Evolutionary conservation across 129 eudicot species (phyloP), one percentile per base, ranked within the genome.

Genomic region (Helianthus tuberosus): DNA sequence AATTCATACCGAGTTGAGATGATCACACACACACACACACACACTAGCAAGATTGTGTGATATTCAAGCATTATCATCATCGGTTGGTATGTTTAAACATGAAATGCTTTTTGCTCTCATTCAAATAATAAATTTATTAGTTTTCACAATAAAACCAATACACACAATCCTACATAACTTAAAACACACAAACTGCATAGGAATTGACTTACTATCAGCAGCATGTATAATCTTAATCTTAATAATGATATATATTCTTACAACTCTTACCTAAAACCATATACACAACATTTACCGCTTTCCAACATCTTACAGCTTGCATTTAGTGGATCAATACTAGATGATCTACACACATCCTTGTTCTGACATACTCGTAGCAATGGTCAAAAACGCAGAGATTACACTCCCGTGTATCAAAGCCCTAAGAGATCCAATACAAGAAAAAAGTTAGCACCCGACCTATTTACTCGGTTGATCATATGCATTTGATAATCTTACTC

Each of bases 281-380:
- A 68, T 17, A 76, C 80, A 68, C 63, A 14, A 36, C 50, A 23
- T 36, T 36, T 44, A 46, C 74, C 68, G 3, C 27, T 59, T 52
- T 52, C 55, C 23, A 44, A 58, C 36, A 44, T 14, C 64, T 64
- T 51, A 64, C 57, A 43, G 43, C 47, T 54, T 66, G 20, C 47
- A 75, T 20, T 15, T 35, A 57, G 44, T 60, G 49, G 46, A 32
- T 47, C 73, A 35, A 1, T 17, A 20, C 68, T 66, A 32, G 50
- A 32, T 49, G 48, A 20, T 68, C 74, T 87, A 94, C 67, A 87
- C 97, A 76, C 98, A 94, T 46, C 99, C 99, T 82, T 94, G 99
- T 74, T 89, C 99, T 0, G 91, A 84, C 97, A 94, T 94, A 50
- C 97, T 80, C 72, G 76, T 84, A n/a, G 97, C 96, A 29, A 94